Percentiles rank a stretch among this genome's conserved stretches.
Conservation (phyloP, 2,329 filamentous ascomycete species). For the Septoria linicola region DNA sequence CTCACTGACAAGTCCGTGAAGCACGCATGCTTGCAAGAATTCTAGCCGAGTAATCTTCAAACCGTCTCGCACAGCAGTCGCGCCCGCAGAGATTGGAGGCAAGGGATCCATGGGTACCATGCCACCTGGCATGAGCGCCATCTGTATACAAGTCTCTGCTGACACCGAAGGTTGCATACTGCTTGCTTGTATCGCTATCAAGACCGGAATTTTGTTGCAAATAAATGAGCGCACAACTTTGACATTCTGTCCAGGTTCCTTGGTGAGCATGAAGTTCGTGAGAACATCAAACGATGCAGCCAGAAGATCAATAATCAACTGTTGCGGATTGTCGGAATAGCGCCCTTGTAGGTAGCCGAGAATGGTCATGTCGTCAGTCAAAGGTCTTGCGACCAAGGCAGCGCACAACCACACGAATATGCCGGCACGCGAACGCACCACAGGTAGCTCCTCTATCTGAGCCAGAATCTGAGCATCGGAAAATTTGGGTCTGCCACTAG, state of each 20-base stretch:
- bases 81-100: slow-evolving; percentile 62
- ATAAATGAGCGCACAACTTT: slow-evolving; percentile 83
- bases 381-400: slow-evolving; percentile 73
- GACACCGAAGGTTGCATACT: slow-evolving; percentile 60
- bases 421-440: slow-evolving; percentile 73
- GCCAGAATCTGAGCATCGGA: slow-evolving; percentile 59
- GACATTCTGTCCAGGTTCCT: slow-evolving; percentile 58
- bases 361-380: slow-evolving; percentile 77
- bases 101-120: slow-evolving; percentile 64
- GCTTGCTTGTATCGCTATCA: slow-evolving; percentile 58
- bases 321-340: slow-evolving; percentile 79
- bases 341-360: slow-evolving; percentile 80
- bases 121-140: slow-evolving; percentile 57
- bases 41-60: slow-evolving; percentile 71
- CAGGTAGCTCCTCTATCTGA: slow-evolving; percentile 58
- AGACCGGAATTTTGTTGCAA: slow-evolving; percentile 67
- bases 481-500: slow-evolving; percentile 57
- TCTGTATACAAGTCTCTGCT: slow-evolving; percentile 64
- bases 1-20: slow-evolving; percentile 80
- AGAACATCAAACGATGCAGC: slow-evolving; percentile 86
- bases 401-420: slow-evolving; percentile 84
- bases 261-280: slow-evolving; percentile 78
- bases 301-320: slow-evolving; percentile 77
- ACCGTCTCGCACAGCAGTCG: slow-evolving; percentile 54
- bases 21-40: slow-evolving; percentile 85